Evolutionary conservation across 306 rosid genomes (phyloP), one percentile per base, ranked within the genome.

Genomic region (Arachis hypogaea): DNA sequence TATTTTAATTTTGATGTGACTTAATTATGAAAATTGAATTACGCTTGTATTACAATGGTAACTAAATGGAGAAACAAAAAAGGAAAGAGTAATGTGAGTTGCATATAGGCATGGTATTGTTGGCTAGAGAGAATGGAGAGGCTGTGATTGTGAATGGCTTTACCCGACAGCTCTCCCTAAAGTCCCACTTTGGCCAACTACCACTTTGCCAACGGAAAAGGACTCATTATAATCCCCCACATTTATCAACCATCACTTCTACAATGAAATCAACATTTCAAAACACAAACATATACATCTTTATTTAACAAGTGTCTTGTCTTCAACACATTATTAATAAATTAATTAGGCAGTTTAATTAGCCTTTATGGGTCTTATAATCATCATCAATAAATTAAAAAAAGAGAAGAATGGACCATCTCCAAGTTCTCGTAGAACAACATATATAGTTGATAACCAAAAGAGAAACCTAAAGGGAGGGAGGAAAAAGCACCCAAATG

Each of bases 401-500:
- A 58, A 46, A 47, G 63, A 64, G 11, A 33, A 58, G 22, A 66
- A 49, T 40, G 58, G 50, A 66, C 36, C 68, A 51, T 72, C 22
- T 18, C 51, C 51, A 60, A 59, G 62, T 73, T 66, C 57, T 41
- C 11, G 9, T 28, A 9, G 41, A 66, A 46, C 58, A 36, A 8
- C 38, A 33, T 2, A 33, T 33, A 33, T 59, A 50, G 60, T 55
- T 51, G 59, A 54, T 63, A 69, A 69, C 52, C 7, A 12, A 33
- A 33, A 33, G 72, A 44, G 54, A 78, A 57, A 61, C 29, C 61
- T 36, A 57, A 70, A 52, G 11, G 67, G 60, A 44, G 30, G 64
- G 42, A 62, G 44, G 63, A 40, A 63, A 70, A 71, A 72, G 62
- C 7, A 64, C 57, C 10, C 4, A 57, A 71, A 71, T 9, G 73